phyloP scores from a whole-genome alignment of 2,329 filamentous ascomycete genomes.

The Phaeoacremonium minimum region DNA sequence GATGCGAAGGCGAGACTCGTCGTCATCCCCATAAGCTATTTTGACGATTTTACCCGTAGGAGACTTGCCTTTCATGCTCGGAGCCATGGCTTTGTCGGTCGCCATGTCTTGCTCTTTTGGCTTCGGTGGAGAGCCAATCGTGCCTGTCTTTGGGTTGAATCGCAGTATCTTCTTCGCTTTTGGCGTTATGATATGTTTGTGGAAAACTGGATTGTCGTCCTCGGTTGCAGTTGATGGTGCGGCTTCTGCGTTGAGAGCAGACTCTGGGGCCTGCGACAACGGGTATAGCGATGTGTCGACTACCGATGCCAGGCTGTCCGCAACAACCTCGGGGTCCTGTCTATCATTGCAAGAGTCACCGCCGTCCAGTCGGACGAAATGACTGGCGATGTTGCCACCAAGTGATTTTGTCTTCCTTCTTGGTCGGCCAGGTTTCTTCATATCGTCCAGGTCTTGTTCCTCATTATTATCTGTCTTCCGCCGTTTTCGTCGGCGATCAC shows the following conservation, averaged over 20 bases:
- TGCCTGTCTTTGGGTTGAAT: conserved; percentile 57
- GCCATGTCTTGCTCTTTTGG: conserved; percentile 26
- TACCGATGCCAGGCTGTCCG: no score
- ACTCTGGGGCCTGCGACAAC: no score
- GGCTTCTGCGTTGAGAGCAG: no score
- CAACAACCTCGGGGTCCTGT: no score
- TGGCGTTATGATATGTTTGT: no score
- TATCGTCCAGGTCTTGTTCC: conserved; percentile 10
- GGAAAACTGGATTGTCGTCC: no score
- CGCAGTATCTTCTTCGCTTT: conserved; percentile 44
- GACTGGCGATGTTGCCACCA: conserved; percentile 15
- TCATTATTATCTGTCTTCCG: conserved; percentile 16
- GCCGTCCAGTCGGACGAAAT: conserved; percentile 14
- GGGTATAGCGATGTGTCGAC: no score
- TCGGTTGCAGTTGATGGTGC: no score
- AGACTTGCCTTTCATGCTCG: conserved; percentile 27
- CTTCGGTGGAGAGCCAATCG: conserved; percentile 57
- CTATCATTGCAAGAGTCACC: no score
- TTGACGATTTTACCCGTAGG: conserved; percentile 40
- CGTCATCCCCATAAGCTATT: conserved; percentile 55
- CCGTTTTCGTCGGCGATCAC: conserved; percentile 12
- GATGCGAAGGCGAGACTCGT: conserved; percentile 37
- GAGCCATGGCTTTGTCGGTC: conserved; percentile 8
- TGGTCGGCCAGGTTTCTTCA: conserved; percentile 13
- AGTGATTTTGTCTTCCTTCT: conserved; percentile 18